Base-by-base conservation (phyloP, 2,329 filamentous ascomycete genomes). In the Cercospora brassicicola region DNA sequence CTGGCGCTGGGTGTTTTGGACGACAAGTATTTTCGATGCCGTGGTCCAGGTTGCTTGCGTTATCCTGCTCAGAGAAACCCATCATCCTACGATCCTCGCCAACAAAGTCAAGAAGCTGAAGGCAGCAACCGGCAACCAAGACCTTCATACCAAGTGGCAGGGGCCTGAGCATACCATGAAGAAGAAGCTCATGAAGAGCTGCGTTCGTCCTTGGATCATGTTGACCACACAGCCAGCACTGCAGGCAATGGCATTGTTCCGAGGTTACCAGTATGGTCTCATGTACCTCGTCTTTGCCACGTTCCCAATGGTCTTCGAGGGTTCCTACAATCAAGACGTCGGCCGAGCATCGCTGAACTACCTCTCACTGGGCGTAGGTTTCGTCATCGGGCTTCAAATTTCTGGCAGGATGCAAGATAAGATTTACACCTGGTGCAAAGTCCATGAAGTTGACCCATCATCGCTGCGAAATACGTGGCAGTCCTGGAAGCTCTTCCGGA, bases 1-100 rank as follows among this genome's bases (percentile, higher is more conserved):
- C 0, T 92, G 92, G 92, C 83, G 91, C 71, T 95, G 92, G 91
- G 83, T 94, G 0, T 94, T 94, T 82, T 94, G 91, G 90, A 87
- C 95, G 73, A 91, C 94, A 74, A 83, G 94, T 9, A 95, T 96
- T 74, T 78, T 94, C 26, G 82, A 90, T 48, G 88, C 83, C 13
- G 76, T 88, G 36, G 86, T 90, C 69, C 94, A 90, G 88, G 65
- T 90, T 13, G 77, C 93, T 67, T 93, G 94, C 78, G 89, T 90
- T 45, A 84, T 88, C 72, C 82, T 89, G 65, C 81, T 88, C 0
- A 83, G 83, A 67, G 89, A 91, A 75, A 90, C 89, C 2, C 90
- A 90, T 76, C 84, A 83, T 0, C 88, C 88, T 0, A 85, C 85
- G n/a, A 82, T 92, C 3, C 83, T 91, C 1, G 77, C 81, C 11